Evolutionary conservation across 768 basidiomycete species (phyloP), one percentile per base, ranked within the genome.

Genomic region (Clitopilus passeckerianus): DNA sequence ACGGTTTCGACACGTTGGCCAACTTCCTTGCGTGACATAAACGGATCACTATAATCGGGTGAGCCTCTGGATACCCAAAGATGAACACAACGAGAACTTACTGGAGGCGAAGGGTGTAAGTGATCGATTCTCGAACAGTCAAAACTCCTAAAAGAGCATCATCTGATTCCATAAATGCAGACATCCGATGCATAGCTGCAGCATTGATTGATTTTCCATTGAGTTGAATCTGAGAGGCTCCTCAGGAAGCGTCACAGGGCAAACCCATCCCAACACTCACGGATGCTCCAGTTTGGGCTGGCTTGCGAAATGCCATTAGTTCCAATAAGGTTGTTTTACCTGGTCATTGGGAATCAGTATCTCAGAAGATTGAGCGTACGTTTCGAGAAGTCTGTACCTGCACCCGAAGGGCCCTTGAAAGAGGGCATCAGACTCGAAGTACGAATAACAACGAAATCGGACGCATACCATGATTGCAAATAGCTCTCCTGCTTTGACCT

Each of bases 61-160:
- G 15, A 22, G 14, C 9, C 27, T 22, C 23, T 59, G 33, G 30
- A 35, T 8, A 34, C 46, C 20, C 5, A 27, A 56, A 16, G 14
- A 54, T 15, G 56, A 54, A 37, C 27, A 12, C 27, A 57, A 52
- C 56, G 54, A 22, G 20, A n/a, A 67, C 76, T 57, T 50, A 80
- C 80, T 79, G 76, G 9, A 86, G 72, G 3, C 78, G 71, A 6
- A 83, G 74, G 0, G 83, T 78, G 65, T 81, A 86, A 0, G 71
- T 61, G 33, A 86, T 73, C 0, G 82, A 82, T 67, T 86, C 84
- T 1, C 77, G 71, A 14, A 84, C 85, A 16, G 85, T 84, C 30
- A 86, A 68, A 15, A 82, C 81, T 6, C 85, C 84, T 8, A 85
- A 69, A 1, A 86, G 71, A 0, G 83, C 79, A 61, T 86, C 85